phyloP scores from a whole-genome alignment of 2,329 filamentous ascomycete genomes.

The Fusarium sp. region DNA sequence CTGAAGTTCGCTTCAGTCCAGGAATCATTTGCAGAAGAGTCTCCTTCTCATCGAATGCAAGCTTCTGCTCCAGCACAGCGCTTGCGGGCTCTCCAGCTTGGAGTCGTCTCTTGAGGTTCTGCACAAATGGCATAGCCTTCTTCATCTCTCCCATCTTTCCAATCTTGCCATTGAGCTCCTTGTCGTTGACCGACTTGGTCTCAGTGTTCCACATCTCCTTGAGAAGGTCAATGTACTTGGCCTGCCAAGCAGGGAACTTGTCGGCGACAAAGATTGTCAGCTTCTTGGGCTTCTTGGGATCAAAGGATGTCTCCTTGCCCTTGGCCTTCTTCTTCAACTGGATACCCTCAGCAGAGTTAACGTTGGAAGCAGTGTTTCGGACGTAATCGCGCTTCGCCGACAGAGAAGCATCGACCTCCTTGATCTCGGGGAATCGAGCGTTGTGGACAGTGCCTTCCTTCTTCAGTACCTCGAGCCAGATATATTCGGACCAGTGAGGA shows the following conservation, averaged over 20 bases:
- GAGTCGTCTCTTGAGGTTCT: slow-evolving; percentile 85
- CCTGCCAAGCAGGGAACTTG: slow-evolving; percentile 89
- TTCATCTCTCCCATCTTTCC: slow-evolving; percentile 91
- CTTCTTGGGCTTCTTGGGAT: slow-evolving; percentile 92
- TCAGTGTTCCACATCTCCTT: slow-evolving; percentile 73
- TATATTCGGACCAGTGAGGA: slow-evolving; percentile 93
- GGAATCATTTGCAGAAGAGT: slow-evolving; percentile 82
- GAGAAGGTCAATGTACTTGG: slow-evolving; percentile 86
- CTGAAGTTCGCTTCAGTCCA: slow-evolving; percentile 79
- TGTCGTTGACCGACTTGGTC: slow-evolving; percentile 77
- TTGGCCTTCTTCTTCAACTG: slow-evolving; percentile 92
- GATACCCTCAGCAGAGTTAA: slow-evolving; percentile 81
- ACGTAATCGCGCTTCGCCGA: slow-evolving; percentile 87
- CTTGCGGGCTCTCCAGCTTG: slow-evolving; percentile 73
- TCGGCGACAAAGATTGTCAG: slow-evolving; percentile 86
- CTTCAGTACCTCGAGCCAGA: slow-evolving; percentile 91
- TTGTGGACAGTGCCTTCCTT: slow-evolving; percentile 82
- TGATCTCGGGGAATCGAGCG: slow-evolving; percentile 68
- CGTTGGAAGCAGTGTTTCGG: slow-evolving; percentile 77
- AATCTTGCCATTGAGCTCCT: slow-evolving; percentile 80
- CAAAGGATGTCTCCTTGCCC: slow-evolving; percentile 86
- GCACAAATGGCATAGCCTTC: slow-evolving; percentile 98
- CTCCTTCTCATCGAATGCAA: slow-evolving; percentile 85
- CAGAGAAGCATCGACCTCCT: slow-evolving; percentile 72
- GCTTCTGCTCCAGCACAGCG: slow-evolving; percentile 82